A percentile compares a stretch with the other conserved stretches of the same genome.
Conservation (phyloP, 805 yeast genomes). For the Ogataea ganodermae region DNA sequence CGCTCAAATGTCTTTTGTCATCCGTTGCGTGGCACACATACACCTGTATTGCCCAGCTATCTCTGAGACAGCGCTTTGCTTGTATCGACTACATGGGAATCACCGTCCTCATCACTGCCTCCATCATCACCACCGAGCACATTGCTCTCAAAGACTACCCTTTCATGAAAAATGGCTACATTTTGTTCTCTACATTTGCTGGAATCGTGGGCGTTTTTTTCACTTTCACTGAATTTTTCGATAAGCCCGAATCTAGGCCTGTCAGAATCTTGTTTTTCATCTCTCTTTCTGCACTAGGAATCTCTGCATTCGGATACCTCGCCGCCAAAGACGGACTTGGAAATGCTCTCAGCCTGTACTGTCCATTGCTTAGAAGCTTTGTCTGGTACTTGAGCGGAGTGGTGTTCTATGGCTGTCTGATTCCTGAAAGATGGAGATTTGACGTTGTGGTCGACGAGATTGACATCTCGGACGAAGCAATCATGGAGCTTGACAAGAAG, state of each 20-base stretch:
- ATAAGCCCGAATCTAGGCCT: slow-evolving; percentile 80
- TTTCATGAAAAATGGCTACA: slow-evolving; percentile 46
- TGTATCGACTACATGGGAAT: slow-evolving; percentile 96
- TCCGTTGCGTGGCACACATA: slow-evolving; percentile 93
- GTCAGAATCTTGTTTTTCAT: slow-evolving; percentile 79
- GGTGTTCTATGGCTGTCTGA: slow-evolving; percentile 78
- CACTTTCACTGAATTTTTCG: slow-evolving; percentile 93
- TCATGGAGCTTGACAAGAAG: slow-evolving; percentile 31
- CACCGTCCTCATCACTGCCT: slow-evolving; percentile 84
- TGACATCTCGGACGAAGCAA: slow-evolving; percentile 36
- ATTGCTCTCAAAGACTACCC: slow-evolving; percentile 69
- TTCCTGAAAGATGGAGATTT: slow-evolving; percentile 86
- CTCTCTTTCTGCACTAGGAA: slow-evolving; percentile 75
- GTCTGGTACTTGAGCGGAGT: slow-evolving; percentile 81
- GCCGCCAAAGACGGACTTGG: slow-evolving; percentile 55
- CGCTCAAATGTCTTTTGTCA: slow-evolving; percentile 73
- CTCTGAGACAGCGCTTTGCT: slow-evolving; percentile 72
- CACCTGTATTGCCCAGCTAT: slow-evolving; percentile 67
- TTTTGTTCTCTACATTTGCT: slow-evolving; percentile 61
- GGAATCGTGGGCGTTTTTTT: slow-evolving; percentile 74
- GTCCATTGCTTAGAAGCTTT: slow-evolving; percentile 72
- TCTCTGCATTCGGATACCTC: slow-evolving; percentile 60
- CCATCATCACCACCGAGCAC: slow-evolving; percentile 84
- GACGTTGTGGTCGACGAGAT: slow-evolving; percentile 59
- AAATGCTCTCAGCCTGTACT: slow-evolving; percentile 54